phyloP scores from a whole-genome alignment of 345 rosid genomes.

The Citrus medica region DNA sequence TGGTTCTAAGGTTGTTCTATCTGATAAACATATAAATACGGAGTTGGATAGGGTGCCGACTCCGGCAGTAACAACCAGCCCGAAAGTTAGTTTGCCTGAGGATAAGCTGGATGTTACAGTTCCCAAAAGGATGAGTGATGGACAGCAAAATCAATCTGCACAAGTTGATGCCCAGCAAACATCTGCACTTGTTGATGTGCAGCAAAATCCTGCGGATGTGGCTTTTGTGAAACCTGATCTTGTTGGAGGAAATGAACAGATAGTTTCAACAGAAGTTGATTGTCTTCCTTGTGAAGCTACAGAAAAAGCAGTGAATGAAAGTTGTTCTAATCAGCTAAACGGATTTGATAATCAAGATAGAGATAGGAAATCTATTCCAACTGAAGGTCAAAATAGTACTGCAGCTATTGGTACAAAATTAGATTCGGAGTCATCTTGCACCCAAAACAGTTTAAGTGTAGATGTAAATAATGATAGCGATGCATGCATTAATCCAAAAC shows the following conservation, averaged over 20 bases:
- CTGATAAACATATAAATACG: constrained; percentile 38
- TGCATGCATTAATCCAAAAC: constrained; percentile 33
- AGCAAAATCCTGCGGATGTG: constrained; percentile 25
- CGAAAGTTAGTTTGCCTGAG: constrained; percentile 34
- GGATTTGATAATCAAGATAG: constrained; percentile 35
- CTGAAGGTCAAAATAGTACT: constrained; percentile 38
- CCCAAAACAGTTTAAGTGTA: constrained; percentile 42
- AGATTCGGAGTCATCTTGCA: constrained; percentile 68
- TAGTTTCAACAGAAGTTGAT: constrained; percentile 38
- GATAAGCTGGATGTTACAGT: constrained; percentile 35
- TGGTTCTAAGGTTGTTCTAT: constrained; percentile 37
- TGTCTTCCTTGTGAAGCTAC: constrained; percentile 33
- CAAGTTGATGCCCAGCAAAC: constrained; percentile 31
- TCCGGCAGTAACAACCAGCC: constrained; percentile 31
- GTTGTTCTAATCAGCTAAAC: constrained; percentile 35
- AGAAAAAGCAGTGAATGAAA: constrained; percentile 34
- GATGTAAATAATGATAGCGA: constrained; percentile 55
- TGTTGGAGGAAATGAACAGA: constrained; percentile 39
- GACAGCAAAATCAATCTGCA: constrained; percentile 22
- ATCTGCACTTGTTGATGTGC: constrained; percentile 30
- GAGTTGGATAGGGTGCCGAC: constrained; percentile 47
- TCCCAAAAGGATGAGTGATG: constrained; percentile 33
- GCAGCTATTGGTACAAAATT: constrained; percentile 40
- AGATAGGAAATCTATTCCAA: constrained; percentile 33
- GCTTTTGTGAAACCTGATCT: constrained; percentile 39